These are phyloP conservation scores for Sugiyamaella smithiae DNA, from an alignment of 805 yeast species.

Conservation along the genomic window DNA sequence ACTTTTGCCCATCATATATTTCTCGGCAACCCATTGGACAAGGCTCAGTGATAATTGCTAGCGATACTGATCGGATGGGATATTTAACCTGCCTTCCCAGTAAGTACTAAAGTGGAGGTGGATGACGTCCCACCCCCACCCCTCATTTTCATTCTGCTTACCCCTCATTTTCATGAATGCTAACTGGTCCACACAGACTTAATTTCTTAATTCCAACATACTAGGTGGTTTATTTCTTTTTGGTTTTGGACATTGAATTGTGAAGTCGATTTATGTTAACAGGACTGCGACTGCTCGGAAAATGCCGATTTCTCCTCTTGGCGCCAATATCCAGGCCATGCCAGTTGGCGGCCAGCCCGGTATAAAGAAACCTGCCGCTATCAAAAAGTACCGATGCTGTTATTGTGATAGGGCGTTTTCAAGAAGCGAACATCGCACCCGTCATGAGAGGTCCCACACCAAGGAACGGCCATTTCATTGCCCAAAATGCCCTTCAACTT, in stretches of 20 bases:
- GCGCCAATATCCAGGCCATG: constrained; percentile 1
- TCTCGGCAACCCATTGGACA: no score
- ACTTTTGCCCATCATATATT: no score
- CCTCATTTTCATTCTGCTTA: constrained; percentile 4
- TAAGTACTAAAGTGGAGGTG: no score
- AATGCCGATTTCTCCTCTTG: constrained; percentile 1
- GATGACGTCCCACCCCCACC: constrained; percentile 5
- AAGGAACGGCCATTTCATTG: constrained; percentile 80
- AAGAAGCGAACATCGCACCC: constrained; percentile 71
- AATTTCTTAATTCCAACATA: neutral
- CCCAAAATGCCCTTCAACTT: constrained; percentile 62
- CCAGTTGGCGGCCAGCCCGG: neutral
- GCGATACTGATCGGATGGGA: no score
- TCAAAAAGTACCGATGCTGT: constrained; percentile 68
- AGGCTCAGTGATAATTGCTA: no score
- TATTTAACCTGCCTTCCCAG: no score
- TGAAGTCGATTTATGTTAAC: no score
- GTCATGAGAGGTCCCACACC: constrained; percentile 79
- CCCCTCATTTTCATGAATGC: constrained; percentile 3
- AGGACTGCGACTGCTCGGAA: no score
- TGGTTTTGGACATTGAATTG: no score
- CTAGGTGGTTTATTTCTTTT: no score
- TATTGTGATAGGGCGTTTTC: constrained; percentile 78
- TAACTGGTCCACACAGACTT: neutral
- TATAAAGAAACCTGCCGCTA: constrained; percentile 2